Evolutionary conservation across 257 asterid species (phyloP), one percentile per base, ranked within the genome.

Genomic region (Phtheirospermum japonicum): DNA sequence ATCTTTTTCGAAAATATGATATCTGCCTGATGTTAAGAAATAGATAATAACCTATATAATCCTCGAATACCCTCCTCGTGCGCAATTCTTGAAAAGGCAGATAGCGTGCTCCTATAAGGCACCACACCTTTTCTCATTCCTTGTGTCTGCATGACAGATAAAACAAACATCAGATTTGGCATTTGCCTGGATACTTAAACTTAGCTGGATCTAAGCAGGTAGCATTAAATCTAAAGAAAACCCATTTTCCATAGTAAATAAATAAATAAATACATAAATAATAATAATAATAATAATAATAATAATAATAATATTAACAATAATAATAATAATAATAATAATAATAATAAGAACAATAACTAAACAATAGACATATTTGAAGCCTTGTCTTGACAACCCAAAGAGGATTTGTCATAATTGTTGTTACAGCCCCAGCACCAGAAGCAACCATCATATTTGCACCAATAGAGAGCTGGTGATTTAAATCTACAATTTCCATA

Each of bases 331-430:
- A 40, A 33, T 1, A 1, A 33, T 1, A 8, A 8, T 5, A 8
- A 33, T 5, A 33, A 33, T 5, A 33, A 57, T 64, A 49, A 43
- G n/a, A 48, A 37, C 9, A 12, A 56, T 30, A 61, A 31, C 6
- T 59, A 62, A 61, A 64, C 57, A 51, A 28, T 37, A 57, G 30
- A 46, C 80, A 73, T 79, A 89, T 97, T 72, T 92, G 99, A 71
- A 92, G 80, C 74, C 97, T 87, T 50, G 97, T 92, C 84, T 89
- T 89, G 72, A 92, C 95, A 77, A 92, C 97, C 99, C 99, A 89
- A 32, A 92, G 95, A 70, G 99, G 99, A 78, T 89, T 92, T 61
- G 91, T 92, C 37, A 86, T 88, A 70, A 89, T 73, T 0, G 87
- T 78, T 2, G 99, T 92, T 13, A 90, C 96, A 71, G 93, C 95